Conservation (phyloP, 116 monocot genomes). For the Posidonia oceanica region DNA sequence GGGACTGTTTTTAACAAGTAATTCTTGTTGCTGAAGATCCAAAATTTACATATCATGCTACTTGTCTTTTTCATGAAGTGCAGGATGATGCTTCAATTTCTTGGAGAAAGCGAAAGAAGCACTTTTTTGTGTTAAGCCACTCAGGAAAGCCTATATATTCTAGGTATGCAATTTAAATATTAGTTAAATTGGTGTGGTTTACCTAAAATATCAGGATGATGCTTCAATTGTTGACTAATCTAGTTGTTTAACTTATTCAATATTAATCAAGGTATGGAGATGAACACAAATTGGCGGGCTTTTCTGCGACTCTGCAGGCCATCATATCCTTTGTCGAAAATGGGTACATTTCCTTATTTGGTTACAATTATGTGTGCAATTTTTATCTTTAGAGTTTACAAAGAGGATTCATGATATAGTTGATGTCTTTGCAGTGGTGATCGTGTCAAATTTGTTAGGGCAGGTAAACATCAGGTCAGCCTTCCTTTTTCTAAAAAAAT, state of each 20-base stretch:
- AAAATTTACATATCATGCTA: too few relatives aligned
- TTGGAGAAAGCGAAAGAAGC: constrained; percentile 90
- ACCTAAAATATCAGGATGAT: too few relatives aligned
- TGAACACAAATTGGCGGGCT: constrained; percentile 96
- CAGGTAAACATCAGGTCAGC: constrained; percentile 89
- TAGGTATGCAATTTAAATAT: constrained; percentile 25
- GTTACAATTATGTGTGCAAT: not conserved
- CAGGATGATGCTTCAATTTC: constrained; percentile 90
- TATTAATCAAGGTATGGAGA: constrained; percentile 75
- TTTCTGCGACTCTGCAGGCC: constrained; percentile 95
- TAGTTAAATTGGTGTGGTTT: not conserved
- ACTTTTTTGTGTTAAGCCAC: constrained; percentile 87
- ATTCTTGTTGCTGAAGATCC: too few relatives aligned
- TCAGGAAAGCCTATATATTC: constrained; percentile 98
- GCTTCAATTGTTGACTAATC: not conserved
- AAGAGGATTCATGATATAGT: constrained; percentile 3
- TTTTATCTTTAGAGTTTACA: not conserved
- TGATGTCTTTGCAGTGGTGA: constrained; percentile 61
- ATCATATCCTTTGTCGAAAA: constrained; percentile 99
- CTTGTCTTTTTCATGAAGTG: constrained; percentile 1
- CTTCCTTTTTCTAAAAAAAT: not conserved
- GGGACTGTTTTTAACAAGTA: too few relatives aligned
- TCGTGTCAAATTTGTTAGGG: constrained; percentile 71
- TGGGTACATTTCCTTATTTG: constrained; percentile 36
- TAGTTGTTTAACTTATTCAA: constrained; percentile 7